These are phyloP conservation scores for Brassica rapa DNA, from an alignment of 345 rosid genomes.

Conservation along the genomic window DNA sequence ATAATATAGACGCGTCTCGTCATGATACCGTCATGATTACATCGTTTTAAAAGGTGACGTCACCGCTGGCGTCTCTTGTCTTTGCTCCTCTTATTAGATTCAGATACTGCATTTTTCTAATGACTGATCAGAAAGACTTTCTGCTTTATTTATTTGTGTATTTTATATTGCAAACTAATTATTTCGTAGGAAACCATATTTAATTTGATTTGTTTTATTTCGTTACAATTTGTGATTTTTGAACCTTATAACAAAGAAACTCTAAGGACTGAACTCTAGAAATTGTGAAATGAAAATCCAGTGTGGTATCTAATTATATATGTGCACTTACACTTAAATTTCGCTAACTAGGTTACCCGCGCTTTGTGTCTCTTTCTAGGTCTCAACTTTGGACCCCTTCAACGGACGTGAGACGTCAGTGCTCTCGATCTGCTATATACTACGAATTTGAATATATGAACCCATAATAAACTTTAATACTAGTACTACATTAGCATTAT, in stretches of 20 bases:
- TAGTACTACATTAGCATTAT: neutral
- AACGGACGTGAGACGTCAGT: conserved; percentile 18
- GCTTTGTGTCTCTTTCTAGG: neutral
- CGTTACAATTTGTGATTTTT: neutral
- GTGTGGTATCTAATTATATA: neutral
- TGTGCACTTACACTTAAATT: neutral
- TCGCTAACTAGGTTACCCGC: no score
- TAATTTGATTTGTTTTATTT: neutral
- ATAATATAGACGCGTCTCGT: conserved; percentile 14
- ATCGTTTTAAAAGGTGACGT: conserved; percentile 16
- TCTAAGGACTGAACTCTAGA: neutral
- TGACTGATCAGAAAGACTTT: conserved; percentile 19
- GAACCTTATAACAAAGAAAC: neutral
- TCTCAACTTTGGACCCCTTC: conserved; percentile 4
- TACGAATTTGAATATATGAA: neutral
- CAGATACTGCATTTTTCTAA: neutral
- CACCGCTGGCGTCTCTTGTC: conserved; percentile 37
- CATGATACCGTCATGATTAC: conserved; percentile 39
- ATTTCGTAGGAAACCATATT: neutral
- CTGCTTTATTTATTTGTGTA: neutral
- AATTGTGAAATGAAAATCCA: neutral
- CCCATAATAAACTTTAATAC: neutral
- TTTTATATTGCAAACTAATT: neutral
- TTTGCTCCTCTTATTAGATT: neutral
- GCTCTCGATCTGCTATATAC: neutral